Base-by-base conservation (phyloP, 495 filamentous ascomycete genomes). In the Paragyromitra xinjiangensis region DNA sequence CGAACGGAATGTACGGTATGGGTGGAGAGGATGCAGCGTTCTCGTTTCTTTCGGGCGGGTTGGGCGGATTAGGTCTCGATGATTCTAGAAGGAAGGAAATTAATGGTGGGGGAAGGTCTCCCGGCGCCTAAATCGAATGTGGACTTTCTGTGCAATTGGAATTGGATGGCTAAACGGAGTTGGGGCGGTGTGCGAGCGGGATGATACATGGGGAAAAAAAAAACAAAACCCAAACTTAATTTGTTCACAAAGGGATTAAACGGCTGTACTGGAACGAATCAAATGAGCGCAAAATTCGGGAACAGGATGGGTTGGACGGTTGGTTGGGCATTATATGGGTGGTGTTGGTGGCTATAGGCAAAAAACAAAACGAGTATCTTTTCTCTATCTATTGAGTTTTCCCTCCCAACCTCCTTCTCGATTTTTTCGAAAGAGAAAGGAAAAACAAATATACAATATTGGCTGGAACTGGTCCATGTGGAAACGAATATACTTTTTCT, bases 11-110 rank as follows among this genome's bases (percentile, higher is more conserved):
- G 42, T 85, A 92, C 85, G 82, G 86, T 44, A 84, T 89, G 83
- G 83, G 92, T 73, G 87, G 86, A 5, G 88, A 91, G 64, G 90
- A 86, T 69, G 94, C 96, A 78, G 94, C 94, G 12, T 97, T 98
- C 81, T 92, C 93, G 40, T 98, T 97, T 86, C 88, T 98, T 69
- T 93, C 92, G 7, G 87, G 90, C 1, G 93, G 93, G 6, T 89
- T 98, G 16, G 91, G 92, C 61, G 89, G 91, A 50, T 85, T 98
- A 69, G 91, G 91, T 11, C 92, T 97, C 82, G 92, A 94, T 79
- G 91, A 94, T 80, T 92, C 93, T 80, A 88, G 90, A 79, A 89
- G 93, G 69, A 92, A 94, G 78, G 81, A 83, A 34, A 78, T 83
- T 61, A 95, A 96, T 80, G 93, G 92, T 48, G 86, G 88, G 40